phyloP scores from a whole-genome alignment of 2,329 filamentous ascomycete species.

The Penicillium hesseltinei region DNA sequence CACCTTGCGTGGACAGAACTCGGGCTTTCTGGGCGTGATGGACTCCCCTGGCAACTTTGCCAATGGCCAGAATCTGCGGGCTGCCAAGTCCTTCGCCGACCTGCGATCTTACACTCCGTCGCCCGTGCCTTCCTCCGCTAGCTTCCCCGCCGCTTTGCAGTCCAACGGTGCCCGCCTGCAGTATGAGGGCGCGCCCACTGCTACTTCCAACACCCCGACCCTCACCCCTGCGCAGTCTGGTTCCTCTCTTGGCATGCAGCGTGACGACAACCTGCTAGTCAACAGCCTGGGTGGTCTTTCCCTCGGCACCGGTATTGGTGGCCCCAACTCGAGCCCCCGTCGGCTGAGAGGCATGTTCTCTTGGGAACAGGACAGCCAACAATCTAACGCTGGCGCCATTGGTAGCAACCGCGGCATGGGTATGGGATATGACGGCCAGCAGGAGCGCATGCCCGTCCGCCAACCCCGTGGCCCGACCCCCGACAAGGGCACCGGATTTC shows the following conservation, averaged over 20 bases:
- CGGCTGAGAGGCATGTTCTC: slow-evolving; percentile 60
- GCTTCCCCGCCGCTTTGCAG: slow-evolving; percentile 70
- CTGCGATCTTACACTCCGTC: slow-evolving; percentile 93
- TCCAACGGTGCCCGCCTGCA: slow-evolving; percentile 63
- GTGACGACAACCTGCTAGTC: slow-evolving; percentile 60
- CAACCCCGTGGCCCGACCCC: slow-evolving; percentile 62
- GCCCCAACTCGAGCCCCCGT: slow-evolving; percentile 55
- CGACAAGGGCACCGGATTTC: slow-evolving; percentile 59
- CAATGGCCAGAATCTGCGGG: slow-evolving; percentile 75
- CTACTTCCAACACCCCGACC: slow-evolving; percentile 63
- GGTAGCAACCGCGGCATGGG: slow-evolving; percentile 64
- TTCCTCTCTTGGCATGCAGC: slow-evolving; percentile 48
- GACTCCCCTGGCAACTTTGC: slow-evolving; percentile 69
- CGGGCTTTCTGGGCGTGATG: slow-evolving; percentile 79
- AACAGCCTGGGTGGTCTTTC: slow-evolving; percentile 63
- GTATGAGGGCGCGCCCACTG: slow-evolving; percentile 57
- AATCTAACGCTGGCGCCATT: slow-evolving; percentile 55
- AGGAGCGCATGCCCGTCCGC: slow-evolving; percentile 57
- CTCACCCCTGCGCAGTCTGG: slow-evolving; percentile 60
- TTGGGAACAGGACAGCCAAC: slow-evolving; percentile 55
- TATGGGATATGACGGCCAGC: slow-evolving; percentile 55
- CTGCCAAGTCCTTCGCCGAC: slow-evolving; percentile 95
- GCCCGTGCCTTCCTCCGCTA: slow-evolving; percentile 83
- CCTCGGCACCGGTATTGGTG: slow-evolving; percentile 51
- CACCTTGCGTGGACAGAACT: slow-evolving; percentile 71